Base-by-base conservation (phyloP, 2,329 filamentous ascomycete species). In the Chlorencoelia australis region DNA sequence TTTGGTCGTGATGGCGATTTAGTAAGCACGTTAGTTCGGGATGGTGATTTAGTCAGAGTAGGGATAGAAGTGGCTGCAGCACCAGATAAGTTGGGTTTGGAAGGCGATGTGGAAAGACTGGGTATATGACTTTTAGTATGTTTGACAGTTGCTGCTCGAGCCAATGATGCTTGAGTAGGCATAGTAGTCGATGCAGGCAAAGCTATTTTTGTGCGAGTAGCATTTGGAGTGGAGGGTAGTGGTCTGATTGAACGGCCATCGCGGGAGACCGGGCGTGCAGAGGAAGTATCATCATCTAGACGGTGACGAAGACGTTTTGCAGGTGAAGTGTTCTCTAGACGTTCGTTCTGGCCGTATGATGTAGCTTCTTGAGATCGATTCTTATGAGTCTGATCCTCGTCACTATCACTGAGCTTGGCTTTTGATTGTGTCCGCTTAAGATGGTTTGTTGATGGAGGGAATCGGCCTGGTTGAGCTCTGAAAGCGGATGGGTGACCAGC, bases 401-500 rank as follows among this genome's bases (percentile, higher is more conserved):
- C 69, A 4, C 64, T 53, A 24, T 82, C 75, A 43, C 80, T 73
- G 24, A 87, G 65, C 42, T 75, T 72, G 15, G 79, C 75, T 60
- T 82, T 80, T 5, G 69, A 72, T 43, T 64, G 64, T 33, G 63
- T 67, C 24, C 69, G 61, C 55, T 73, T 72, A 31, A 73, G 56
- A 8, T 46, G 51, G 11, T 59, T 58, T 14, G 59, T 52, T 20
- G 63, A 56, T 7, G 74, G 71, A n/a, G 71, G 69, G 45, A 66
- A 59, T 7, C 69, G 68, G 22, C 59, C 67, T 4, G 67, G 60
- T 41, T 73, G 67, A 15, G 71, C 70, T 43, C 84, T 71, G 64
- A 79, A 91, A 11, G 80, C 74, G 8, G 88, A 94, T 7, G 86
- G 70, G 56, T 95, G 88, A 44, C 79, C 79, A 28, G 77, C 84